Conservation (phyloP, 2,329 filamentous ascomycete genomes). For the Thielaviopsis musarum region DNA sequence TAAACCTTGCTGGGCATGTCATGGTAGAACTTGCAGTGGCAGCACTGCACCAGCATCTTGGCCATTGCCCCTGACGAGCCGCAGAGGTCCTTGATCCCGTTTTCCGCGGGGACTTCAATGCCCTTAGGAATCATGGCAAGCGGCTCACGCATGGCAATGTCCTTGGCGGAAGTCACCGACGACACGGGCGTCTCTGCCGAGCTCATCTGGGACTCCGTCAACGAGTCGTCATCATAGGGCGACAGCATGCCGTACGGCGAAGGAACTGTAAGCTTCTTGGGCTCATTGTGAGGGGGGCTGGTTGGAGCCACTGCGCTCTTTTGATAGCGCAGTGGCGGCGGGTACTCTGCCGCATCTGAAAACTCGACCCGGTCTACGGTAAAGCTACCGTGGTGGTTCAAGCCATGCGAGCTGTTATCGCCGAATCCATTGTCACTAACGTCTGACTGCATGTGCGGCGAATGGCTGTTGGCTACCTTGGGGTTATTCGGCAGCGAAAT, state of each 20-base stretch:
- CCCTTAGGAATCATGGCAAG: not conserved
- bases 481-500: not conserved
- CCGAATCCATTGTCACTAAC: constrained; percentile 3
- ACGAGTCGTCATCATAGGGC: constrained; percentile 6
- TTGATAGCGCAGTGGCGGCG: constrained; percentile 1
- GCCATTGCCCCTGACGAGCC: constrained; percentile 26
- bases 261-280: not conserved
- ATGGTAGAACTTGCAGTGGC: constrained; percentile 45
- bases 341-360: not conserved
- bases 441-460: constrained; percentile 4
- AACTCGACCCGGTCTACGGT: not conserved
- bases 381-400: not conserved
- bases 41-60: constrained; percentile 51
- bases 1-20: constrained; percentile 49
- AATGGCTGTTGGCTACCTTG: not conserved
- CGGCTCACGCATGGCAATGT: not conserved
- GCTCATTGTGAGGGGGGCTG: not conserved
- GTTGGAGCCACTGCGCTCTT: not conserved
- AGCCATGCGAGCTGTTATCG: not conserved
- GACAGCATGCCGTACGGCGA: constrained; percentile 7
- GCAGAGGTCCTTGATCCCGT: not conserved
- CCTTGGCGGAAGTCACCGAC: not conserved
- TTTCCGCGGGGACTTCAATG: not conserved
- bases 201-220: constrained; percentile 1
- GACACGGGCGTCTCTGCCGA: constrained; percentile 1